Evolutionary conservation across 768 basidiomycete genomes (phyloP), one percentile per base, ranked within the genome.

Genomic region (Russula foetens): DNA sequence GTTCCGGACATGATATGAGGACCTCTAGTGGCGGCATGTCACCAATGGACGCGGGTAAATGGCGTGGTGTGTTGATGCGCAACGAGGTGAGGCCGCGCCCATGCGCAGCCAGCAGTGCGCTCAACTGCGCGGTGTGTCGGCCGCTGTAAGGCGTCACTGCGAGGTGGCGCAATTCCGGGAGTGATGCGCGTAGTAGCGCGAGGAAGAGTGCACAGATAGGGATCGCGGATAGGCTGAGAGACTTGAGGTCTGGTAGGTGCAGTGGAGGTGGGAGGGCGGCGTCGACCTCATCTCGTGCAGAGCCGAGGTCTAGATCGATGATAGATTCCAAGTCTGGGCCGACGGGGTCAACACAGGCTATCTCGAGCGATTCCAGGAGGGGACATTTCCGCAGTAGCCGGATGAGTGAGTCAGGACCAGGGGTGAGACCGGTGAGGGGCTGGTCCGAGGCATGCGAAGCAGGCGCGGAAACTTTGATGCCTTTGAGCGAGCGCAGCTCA

Each of bases 131-230:
- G 63, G 77, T 80, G 15, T 85, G 67, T 17, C 23, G 23, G 65
- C 89, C 87, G 57, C 88, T 79, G 66, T 86, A 89, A 1, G 89
- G 88, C 1, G 89, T 90, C 39, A 92, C 69, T 15, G 80, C 84
- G 21, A 92, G 74, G 64, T 83, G 84, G 35, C 70, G 76, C 44
- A 93, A 74, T 3, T 77, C 72, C 4, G 87, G 90, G 15, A 93
- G 80, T 0, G 81, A 70, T 0, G 86, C 79, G 41, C 75, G 69
- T 19, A 89, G 72, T 28, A 93, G 74, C 17, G 80, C 76, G 41
- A 79, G 72, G 71, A 90, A 75, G 33, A 90, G 74, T 23, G 84
- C 80, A 5, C 86, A 88, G 7, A 76, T 78, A 53, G 84, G 83
- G 74, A 88, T 81, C 2, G 86, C 85, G 23, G 90, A 73, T 19